Base-by-base conservation (phyloP, 768 basidiomycete genomes). In the Amylocystis lapponica region DNA sequence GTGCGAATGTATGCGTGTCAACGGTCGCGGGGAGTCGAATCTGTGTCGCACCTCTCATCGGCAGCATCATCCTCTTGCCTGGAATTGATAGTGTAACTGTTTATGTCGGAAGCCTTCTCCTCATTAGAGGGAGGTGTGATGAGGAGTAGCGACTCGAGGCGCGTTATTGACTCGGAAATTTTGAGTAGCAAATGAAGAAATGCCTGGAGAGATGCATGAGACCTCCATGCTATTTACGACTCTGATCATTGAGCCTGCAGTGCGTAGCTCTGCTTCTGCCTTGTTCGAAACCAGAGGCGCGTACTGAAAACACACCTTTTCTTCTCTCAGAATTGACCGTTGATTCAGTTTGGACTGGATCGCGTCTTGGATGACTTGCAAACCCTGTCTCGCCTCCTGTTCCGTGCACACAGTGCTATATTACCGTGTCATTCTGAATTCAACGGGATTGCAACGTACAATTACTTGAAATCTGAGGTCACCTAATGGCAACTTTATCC, bases 151-250 rank as follows among this genome's bases (percentile, higher is more conserved):
- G 80, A 83, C 61, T 99, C 96, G 4, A 97, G 76, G 39, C 96
- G 81, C 11, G 80, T 76, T 14, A 95, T 76, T 13, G 89, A 90
- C 54, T 98, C 96, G 21, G 94, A 93, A 35, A 98, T 82, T 63
- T 91, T 91, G 49, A 97, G 75, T 4, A 98, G 74, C 11, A 94
- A 72, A 51, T 94, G 85, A 16, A 98, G 73, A 36, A 94, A 66
- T 0, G 86, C 80, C 91, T 93, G 53, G 9, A 6, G 17, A 37
- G 6, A 20, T 8, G 17, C 36, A 13, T 6, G 14, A 25, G 14
- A 13, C 5, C 6, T 20, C n/a, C 6, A 26, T 11, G 17, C 34
- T 17, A 36, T n/a, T 10, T n/a, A 30, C 9, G 9, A 30, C n/a
- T n/a, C 29, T 30, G 9, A 30, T 30, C 9, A 30, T 21, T 25